phyloP scores from a whole-genome alignment of 2,329 filamentous ascomycete genomes.

The Curvularia sp. region DNA sequence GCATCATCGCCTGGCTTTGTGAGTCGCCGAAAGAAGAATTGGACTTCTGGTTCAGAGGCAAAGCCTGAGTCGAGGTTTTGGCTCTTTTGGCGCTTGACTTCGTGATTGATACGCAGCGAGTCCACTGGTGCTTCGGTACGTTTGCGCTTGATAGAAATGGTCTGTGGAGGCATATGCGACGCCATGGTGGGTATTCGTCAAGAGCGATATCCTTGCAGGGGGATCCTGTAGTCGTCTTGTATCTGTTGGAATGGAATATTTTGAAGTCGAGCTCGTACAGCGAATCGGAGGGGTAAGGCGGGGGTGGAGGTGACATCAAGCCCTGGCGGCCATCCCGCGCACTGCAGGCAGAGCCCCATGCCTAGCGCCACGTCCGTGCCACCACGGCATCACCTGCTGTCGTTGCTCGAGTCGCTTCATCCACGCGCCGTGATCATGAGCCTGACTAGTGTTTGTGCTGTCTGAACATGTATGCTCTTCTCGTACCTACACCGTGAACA shows the following conservation, averaged over 20 bases:
- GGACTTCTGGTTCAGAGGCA: constrained; percentile 1
- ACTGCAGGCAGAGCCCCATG: constrained; percentile 21
- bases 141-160: constrained; percentile 60
- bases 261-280: constrained; percentile 8
- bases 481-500: constrained; percentile 1
- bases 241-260: neutral
- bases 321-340: constrained; percentile 16
- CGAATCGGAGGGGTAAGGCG: constrained; percentile 24
- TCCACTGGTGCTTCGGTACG: constrained; percentile 65
- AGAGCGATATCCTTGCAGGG: neutral
- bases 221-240: neutral
- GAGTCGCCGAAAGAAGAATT: constrained; percentile 23
- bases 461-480: constrained; percentile 35
- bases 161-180: constrained; percentile 29
- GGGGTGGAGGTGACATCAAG: constrained; percentile 21
- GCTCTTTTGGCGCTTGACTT: constrained; percentile 34
- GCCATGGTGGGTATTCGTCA: neutral
- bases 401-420: constrained; percentile 16
- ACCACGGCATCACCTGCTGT: constrained; percentile 24
- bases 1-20: constrained; percentile 33
- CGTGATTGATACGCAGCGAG: constrained; percentile 50
- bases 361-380: constrained; percentile 6
- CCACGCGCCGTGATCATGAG: constrained; percentile 29
- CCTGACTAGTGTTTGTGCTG: constrained; percentile 9
- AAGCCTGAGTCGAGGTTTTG: neutral